phyloP scores from a whole-genome alignment of 768 basidiomycete genomes.

The Gloeopeniophorella convolvens region DNA sequence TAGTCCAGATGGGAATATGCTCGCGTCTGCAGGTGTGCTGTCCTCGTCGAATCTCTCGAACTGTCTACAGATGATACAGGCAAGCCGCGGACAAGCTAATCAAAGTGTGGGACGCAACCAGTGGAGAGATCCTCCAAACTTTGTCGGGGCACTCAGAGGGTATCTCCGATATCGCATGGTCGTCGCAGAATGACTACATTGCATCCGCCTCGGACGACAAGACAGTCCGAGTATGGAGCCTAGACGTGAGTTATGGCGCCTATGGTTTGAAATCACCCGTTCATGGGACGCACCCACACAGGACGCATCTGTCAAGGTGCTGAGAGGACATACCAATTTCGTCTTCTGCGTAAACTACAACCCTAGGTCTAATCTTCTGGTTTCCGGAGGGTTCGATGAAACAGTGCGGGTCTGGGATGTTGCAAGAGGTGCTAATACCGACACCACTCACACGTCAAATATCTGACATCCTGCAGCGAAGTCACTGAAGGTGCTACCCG shows the following conservation, averaged over 20 bases:
- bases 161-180: conserved; percentile 89
- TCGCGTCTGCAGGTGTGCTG: conserved; percentile 79
- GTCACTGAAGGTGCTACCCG: conserved; percentile 82
- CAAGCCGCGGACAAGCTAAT: conserved; percentile 79
- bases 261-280: conserved; percentile 1
- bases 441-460: neutral
- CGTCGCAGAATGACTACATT: conserved; percentile 69
- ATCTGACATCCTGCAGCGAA: conserved; percentile 44
- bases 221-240: conserved; percentile 78
- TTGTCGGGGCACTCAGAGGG: conserved; percentile 72
- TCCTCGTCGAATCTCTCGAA: neutral
- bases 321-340: conserved; percentile 87
- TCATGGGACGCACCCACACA: conserved; percentile 26
- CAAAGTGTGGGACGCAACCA: conserved; percentile 73
- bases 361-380: conserved; percentile 83
- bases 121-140: conserved; percentile 68
- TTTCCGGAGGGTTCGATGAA: conserved; percentile 93
- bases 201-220: conserved; percentile 95
- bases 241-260: conserved; percentile 45
- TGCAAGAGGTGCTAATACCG: conserved; percentile 72
- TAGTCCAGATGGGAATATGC: conserved; percentile 72
- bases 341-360: conserved; percentile 94
- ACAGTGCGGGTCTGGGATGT: conserved; percentile 97
- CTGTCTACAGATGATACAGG: conserved; percentile 33
- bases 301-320: conserved; percentile 54